Base-by-base conservation (phyloP, 371 early-diverging fungal genomes). In the Actinomortierella wolfii region DNA sequence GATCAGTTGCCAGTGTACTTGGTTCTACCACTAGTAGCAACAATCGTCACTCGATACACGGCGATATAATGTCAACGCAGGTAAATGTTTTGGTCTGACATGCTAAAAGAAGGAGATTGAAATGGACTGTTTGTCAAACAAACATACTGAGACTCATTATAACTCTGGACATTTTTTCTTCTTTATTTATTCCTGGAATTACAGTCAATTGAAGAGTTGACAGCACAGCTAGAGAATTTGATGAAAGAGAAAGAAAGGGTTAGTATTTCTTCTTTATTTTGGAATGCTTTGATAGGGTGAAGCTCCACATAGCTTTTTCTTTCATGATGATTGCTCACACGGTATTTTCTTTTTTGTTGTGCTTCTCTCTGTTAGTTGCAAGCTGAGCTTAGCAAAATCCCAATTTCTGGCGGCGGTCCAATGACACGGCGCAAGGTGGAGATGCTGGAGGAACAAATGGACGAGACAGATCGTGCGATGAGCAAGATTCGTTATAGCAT, bases 341-440 rank as follows among this genome's bases (percentile, higher is more conserved):
- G 9, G 1, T 13, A 5, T 49, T 54, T 17, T 26, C 6, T 29
- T 51, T 18, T 15, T n/a, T 59, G 29, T 56, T 26, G 21, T 23
- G 8, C 13, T 25, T 18, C 15, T 13, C 15, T 23, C 52, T 15
- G 39, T 26, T 67, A 80, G 82, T 76, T 85, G 25, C 81, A 83
- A 73, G 79, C 81, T 18, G 83, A 82, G 44, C 74, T 83, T 53
- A 83, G 83, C 59, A 83, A 83, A 65, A 78, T 82, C 20, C 85
- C 85, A 24, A 60, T 79, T n/a, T 76, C 79, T 43, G 85, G 85
- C 25, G 83, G 83, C 2, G 82, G 83, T 54, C 80, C 82, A 1
- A 62, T 79, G 54, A 67, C 79, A 8, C 78, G 85, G 25, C 68
- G 83, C 66, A 76, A 82, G 57, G 77, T 77, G 47, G 85, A 85